Percentiles rank a stretch among this genome's conserved stretches.
Evolutionary conservation across 106 monocot genomes (phyloP).

Genomic region (Acanthochlamys bracteata): DNA sequence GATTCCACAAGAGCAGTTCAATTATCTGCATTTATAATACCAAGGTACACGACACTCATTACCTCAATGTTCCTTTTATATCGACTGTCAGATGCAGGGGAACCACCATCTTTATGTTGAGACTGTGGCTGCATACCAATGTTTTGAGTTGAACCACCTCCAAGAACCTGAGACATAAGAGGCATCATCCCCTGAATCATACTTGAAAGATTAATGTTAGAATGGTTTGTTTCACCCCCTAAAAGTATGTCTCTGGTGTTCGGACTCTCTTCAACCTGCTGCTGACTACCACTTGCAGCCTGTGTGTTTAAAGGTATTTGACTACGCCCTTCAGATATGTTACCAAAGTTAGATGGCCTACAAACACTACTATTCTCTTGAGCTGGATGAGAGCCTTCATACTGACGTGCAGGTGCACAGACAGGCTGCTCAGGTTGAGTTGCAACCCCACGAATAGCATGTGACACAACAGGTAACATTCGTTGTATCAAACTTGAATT

Average conservation of each 20-base stretch:
- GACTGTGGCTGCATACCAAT: slow-evolving; percentile 14
- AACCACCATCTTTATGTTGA: slow-evolving; percentile 1
- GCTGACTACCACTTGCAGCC: background rate
- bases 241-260: background rate
- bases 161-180: slow-evolving; percentile 1
- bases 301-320: background rate
- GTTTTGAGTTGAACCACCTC: slow-evolving; percentile 2
- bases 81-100: background rate
- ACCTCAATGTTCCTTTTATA: slow-evolving; percentile 19
- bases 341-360: background rate
- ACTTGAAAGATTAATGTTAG: background rate
- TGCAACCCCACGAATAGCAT: slow-evolving; percentile 45
- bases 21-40: no score
- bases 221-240: background rate
- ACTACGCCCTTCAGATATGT: background rate
- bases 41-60: background rate
- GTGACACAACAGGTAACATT: slow-evolving; percentile 91
- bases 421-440: slow-evolving; percentile 4
- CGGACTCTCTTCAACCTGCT: background rate
- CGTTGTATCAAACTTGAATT: slow-evolving; percentile 74
- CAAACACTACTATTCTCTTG: background rate
- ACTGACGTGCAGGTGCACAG: background rate
- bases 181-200: slow-evolving; percentile 3
- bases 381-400: background rate
- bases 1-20: background rate